Percentiles rank a stretch among this genome's conserved stretches.
These are phyloP conservation scores for Kwoniella mangroviensis DNA, from an alignment of 768 basidiomycete genomes.

Conservation along the genomic window DNA sequence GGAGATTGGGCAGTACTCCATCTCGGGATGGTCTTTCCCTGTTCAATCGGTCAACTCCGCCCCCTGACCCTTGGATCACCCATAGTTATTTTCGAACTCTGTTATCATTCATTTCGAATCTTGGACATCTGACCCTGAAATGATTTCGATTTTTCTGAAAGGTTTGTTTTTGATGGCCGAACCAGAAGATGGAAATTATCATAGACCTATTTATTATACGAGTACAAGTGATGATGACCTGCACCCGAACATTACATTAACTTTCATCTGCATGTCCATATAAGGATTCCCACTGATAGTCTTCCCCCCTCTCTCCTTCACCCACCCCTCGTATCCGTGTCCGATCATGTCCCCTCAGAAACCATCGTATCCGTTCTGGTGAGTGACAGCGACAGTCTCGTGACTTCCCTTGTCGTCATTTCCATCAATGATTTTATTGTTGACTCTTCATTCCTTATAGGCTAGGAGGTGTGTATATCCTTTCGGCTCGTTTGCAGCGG, in stretches of 20 bases:
- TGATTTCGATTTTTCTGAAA: constrained; percentile 9
- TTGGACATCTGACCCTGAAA: neutral
- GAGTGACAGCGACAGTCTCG: constrained; percentile 15
- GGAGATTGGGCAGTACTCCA: neutral
- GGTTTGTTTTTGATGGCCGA: neutral
- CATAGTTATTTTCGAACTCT: neutral
- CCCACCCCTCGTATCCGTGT: neutral
- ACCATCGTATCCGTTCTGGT: constrained; percentile 47
- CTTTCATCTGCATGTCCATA: neutral
- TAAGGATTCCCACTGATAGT: neutral
- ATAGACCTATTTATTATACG: neutral
- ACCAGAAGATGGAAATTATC: neutral
- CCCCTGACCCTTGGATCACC: neutral
- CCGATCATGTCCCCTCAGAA: constrained; percentile 9
- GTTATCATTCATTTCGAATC: constrained; percentile 6
- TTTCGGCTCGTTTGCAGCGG: too few species aligned
- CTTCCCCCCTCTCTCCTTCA: neutral
- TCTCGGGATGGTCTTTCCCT: neutral
- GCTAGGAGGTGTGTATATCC: constrained; percentile 31
- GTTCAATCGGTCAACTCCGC: neutral
- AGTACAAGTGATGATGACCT: too few species aligned
- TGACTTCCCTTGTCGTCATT: neutral
- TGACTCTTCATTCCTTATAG: constrained; percentile 16
- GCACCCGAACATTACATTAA: neutral
- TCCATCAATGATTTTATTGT: constrained; percentile 1